Conservation (phyloP, 2,329 filamentous ascomycete species). For the Stachybotrys echinatus region DNA sequence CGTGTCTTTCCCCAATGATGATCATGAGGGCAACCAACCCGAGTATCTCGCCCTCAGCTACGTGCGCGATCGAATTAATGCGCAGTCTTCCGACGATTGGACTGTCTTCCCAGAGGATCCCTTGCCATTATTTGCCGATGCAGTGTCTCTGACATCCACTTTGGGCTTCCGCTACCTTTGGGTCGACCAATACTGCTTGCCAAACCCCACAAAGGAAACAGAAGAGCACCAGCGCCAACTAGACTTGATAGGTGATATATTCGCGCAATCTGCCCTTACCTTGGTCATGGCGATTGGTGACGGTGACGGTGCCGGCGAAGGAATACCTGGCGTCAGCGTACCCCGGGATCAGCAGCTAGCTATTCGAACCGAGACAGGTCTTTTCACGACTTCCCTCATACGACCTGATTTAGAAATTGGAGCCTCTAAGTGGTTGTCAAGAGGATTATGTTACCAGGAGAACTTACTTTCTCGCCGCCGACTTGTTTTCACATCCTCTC, state of each 20-base stretch:
- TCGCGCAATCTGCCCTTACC: conserved; percentile 24
- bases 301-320: conserved; percentile 18
- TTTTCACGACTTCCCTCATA: conserved; percentile 29
- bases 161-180: conserved; percentile 31
- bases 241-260: conserved; percentile 26
- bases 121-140: conserved; percentile 25
- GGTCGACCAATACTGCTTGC: conserved; percentile 30
- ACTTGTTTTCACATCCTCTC: conserved; percentile 29
- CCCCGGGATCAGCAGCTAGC: conserved; percentile 28
- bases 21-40: conserved; percentile 9
- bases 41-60: conserved; percentile 32
- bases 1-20: conserved; percentile 21
- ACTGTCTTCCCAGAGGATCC: conserved; percentile 17
- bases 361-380: conserved; percentile 22
- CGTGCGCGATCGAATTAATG: conserved; percentile 17
- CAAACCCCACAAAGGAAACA: conserved; percentile 16
- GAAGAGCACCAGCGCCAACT: conserved; percentile 20
- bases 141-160: conserved; percentile 21
- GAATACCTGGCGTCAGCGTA: conserved; percentile 28
- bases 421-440: conserved; percentile 26
- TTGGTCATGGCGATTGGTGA: conserved; percentile 28
- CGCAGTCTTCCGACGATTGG: conserved; percentile 9
- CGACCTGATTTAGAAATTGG: conserved; percentile 28
- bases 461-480: conserved; percentile 27
- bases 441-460: conserved; percentile 31